Percentiles rank a stretch among this genome's conserved stretches.
These are phyloP conservation scores for Coniella lustricola DNA, from an alignment of 2,329 filamentous ascomycete genomes.

Conservation along the genomic window DNA sequence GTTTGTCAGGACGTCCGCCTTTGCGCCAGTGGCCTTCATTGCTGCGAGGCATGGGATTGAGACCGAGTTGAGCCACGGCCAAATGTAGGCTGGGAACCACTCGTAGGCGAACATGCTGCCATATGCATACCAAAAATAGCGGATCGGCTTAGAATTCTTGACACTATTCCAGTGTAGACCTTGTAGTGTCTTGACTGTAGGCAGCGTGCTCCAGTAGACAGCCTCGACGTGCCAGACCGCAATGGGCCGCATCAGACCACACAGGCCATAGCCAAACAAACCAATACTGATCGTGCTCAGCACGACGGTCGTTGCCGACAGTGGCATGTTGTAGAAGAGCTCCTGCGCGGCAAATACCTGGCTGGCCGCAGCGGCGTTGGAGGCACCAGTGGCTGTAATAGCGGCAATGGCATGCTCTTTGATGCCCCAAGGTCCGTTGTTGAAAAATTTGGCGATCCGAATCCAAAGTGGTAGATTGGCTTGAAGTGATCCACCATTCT, in stretches of 20 bases:
- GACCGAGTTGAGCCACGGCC: constrained; percentile 47
- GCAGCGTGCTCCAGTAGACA: constrained; percentile 49
- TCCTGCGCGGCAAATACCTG: constrained; percentile 41
- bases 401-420: constrained; percentile 50
- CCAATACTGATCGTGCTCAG: constrained; percentile 46
- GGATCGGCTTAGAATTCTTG: constrained; percentile 42
- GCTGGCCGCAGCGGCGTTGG: constrained; percentile 37
- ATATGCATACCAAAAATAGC: constrained; percentile 46
- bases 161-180: constrained; percentile 46
- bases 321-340: constrained; percentile 43
- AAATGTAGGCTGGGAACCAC: constrained; percentile 48
- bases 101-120: constrained; percentile 43
- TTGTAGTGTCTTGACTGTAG: constrained; percentile 46
- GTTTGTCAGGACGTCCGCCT: constrained; percentile 35
- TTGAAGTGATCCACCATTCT: constrained; percentile 30
- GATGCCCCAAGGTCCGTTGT: constrained; percentile 43
- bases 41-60: constrained; percentile 48
- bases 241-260: constrained; percentile 45
- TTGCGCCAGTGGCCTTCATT: constrained; percentile 41
- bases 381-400: constrained; percentile 48
- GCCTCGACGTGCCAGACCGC: constrained; percentile 49
- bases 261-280: constrained; percentile 48
- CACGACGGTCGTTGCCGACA: constrained; percentile 39
- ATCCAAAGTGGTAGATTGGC: constrained; percentile 37
- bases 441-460: constrained; percentile 36